Evolutionary conservation across 768 basidiomycete genomes (phyloP).

Genomic region (Rhodotorula babjevae): DNA sequence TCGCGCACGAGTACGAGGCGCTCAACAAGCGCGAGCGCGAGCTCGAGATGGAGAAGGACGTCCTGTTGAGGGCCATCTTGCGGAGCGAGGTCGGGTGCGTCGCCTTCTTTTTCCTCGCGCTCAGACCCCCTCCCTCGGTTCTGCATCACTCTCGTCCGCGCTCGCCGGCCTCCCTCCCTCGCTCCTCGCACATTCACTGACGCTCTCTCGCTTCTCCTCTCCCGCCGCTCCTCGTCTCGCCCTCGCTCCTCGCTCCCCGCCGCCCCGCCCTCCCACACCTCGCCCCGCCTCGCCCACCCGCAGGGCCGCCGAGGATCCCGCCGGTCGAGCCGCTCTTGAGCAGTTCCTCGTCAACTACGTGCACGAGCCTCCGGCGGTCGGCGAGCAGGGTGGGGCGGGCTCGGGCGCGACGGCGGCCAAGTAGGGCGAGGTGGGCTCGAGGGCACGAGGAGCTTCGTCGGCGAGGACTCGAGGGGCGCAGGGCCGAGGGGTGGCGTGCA

Average conservation of each 20-base stretch:
- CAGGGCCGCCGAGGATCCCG: constrained; percentile 1
- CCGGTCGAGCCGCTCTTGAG: constrained; percentile 1
- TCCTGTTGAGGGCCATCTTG: constrained; percentile 53
- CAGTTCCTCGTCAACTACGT: constrained; percentile 20
- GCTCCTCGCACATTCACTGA: too few relatives aligned
- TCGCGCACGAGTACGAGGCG: constrained; percentile 63
- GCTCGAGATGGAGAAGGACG: constrained; percentile 44
- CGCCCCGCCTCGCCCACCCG: background rate
- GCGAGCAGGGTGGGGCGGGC: background rate
- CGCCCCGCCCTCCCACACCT: too few relatives aligned
- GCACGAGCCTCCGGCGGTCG: constrained; percentile 3
- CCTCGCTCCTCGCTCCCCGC: background rate
- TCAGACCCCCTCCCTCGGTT: too few relatives aligned
- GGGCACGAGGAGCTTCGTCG: too few relatives aligned
- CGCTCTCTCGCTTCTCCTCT: too few relatives aligned
- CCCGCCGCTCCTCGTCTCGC: too few relatives aligned
- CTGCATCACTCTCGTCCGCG: too few relatives aligned
- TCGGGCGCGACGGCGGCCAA: background rate
- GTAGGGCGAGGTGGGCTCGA: background rate
- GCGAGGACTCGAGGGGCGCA: too few relatives aligned
- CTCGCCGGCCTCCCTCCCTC: too few relatives aligned
- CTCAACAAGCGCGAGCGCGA: constrained; percentile 53
- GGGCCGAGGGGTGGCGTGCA: too few relatives aligned
- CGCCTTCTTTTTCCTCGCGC: background rate
- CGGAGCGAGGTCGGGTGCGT: constrained; percentile 37